phyloP scores from a whole-genome alignment of 192 early-diverging fungal genomes.

The Bifiguratus adelaidae region DNA sequence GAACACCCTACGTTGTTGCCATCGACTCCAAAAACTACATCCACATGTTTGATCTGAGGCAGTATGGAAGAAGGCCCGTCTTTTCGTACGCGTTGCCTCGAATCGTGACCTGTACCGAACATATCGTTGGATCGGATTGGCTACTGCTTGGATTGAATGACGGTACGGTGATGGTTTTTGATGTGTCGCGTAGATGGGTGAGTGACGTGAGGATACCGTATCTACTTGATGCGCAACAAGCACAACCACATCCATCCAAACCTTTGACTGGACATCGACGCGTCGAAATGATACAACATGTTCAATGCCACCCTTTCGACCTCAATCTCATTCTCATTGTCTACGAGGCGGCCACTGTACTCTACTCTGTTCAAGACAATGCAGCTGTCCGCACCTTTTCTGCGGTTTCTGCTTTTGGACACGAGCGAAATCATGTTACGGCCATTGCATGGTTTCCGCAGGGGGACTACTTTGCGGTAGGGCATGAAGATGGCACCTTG shows the following conservation, averaged over 20 bases:
- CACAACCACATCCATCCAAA: neutral
- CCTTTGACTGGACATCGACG: too few species aligned
- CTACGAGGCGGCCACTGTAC: slow-evolving; percentile 28
- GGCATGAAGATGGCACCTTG: slow-evolving; percentile 27
- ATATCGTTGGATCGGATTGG: slow-evolving; percentile 35
- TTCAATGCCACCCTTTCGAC: slow-evolving; percentile 39
- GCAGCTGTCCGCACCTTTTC: slow-evolving; percentile 14
- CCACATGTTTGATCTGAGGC: slow-evolving; percentile 37
- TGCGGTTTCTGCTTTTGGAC: slow-evolving; percentile 11
- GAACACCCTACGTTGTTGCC: slow-evolving; percentile 30
- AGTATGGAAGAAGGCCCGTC: slow-evolving; percentile 11
- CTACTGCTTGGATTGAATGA: slow-evolving; percentile 35
- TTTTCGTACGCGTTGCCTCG: slow-evolving; percentile 14
- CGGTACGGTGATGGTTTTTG: slow-evolving; percentile 35
- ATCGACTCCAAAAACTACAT: slow-evolving; percentile 31
- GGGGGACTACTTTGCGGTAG: slow-evolving; percentile 31
- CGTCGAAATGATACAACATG: slow-evolving; percentile 21
- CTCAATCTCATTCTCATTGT: slow-evolving; percentile 39
- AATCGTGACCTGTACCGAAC: slow-evolving; percentile 32
- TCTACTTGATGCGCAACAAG: slow-evolving; percentile 4
- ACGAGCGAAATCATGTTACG: slow-evolving; percentile 19
- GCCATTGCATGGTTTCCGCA: slow-evolving; percentile 34
- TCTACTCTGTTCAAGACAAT: slow-evolving; percentile 39
- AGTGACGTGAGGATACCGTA: slow-evolving; percentile 29
- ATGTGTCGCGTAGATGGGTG: slow-evolving; percentile 22